Base-by-base conservation (phyloP, 2,329 filamentous ascomycete species). In the Teratosphaeria pseudoeucalypti region DNA sequence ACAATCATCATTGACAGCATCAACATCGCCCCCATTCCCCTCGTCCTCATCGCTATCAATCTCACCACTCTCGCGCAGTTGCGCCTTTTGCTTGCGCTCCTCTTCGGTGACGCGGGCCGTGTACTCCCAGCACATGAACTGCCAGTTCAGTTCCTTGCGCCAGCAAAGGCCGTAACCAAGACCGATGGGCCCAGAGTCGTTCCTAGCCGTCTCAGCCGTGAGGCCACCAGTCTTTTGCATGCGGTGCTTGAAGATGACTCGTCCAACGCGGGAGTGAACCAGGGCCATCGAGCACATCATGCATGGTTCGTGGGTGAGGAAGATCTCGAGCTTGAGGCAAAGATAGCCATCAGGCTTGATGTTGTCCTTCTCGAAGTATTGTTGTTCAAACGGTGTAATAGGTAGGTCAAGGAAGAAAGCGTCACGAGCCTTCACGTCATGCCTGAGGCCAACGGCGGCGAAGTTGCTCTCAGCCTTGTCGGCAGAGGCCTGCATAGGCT, bases 251-350 rank as follows among this genome's bases (percentile, higher is more conserved):
- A 96, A 95, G 47, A 95, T 82, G 57, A 92, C 88, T 57, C 88
- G 86, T 53, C 89, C 86, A 81, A 99, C 96, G 56, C 94, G 85
- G 9, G 92, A 96, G 72, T 97, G 92, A 26, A 97, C 80, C 66
- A 97, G 88, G 1, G 90, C 94, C 94, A 97, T 97, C 39, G 89
- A 90, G 75, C 94, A 99, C 83, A 95, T 95, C 61, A 95, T 83
- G 72, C 94, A 99, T 5, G 94, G 94, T 75, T 99, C 94, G 70
- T 97, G 92, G 2, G 92, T 96, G 62, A 95, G 80, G 76, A 96
- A 97, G 59, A 99, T 83, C 74, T 97, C 92, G 34, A 99, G 82
- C 58, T 90, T 89, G 65, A 95, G 90, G 75, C 92, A 97, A 23
- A 99, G 84, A 72, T 99, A 99, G 57, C 92, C 92, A 65, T 90